Base-by-base conservation (phyloP, 768 basidiomycete genomes). In the Termitomyces sp. region DNA sequence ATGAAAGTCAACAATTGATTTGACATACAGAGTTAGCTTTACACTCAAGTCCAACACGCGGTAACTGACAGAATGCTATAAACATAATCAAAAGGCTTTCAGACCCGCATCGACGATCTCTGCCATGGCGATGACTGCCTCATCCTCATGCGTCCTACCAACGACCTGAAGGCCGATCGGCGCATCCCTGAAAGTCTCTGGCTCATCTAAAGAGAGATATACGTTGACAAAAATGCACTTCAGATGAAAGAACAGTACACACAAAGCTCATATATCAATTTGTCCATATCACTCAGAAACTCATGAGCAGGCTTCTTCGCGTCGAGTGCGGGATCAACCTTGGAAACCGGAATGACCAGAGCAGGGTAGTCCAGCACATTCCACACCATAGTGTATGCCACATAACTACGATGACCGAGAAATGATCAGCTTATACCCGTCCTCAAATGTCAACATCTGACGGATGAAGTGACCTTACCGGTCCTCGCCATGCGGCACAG, bases 71-170 rank as follows among this genome's bases (percentile, higher is more conserved):
- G n/a, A n/a, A n/a, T n/a, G n/a, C n/a, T n/a, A n/a, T n/a, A n/a
- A n/a, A n/a, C n/a, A n/a, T n/a, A 31, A 8, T 49, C 33, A 12
- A 49, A 5, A 13, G 13, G 31, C 26, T 60, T 76, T 80, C 57
- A 85, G 68, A 9, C 83, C 85, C 0, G 67, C 67, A 37, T 62
- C 58, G 10, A 88, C 81, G 22, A 91, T 78, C n/a, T 63, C 88
- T 84, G 6, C 83, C 0, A 74, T 79, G 53, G n/a, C n/a, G n/a
- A 91, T 79, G 2, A 89, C 80, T 0, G 83, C 89, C 63, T 92
- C 90, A 63, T 92, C 90, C 64, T 91, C 90, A 57, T 83, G 72
- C 5, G 85, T 87, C 45, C 84, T 76, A 3, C 86, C 87, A 9
- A 90, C 75, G 8, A 91, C 66, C 67, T 92, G 90, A 33, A 92